Percentiles rank a stretch among this genome's conserved stretches.
phyloP scores from a whole-genome alignment of 2,329 filamentous ascomycete species.

The Colletotrichum cordylinicola region DNA sequence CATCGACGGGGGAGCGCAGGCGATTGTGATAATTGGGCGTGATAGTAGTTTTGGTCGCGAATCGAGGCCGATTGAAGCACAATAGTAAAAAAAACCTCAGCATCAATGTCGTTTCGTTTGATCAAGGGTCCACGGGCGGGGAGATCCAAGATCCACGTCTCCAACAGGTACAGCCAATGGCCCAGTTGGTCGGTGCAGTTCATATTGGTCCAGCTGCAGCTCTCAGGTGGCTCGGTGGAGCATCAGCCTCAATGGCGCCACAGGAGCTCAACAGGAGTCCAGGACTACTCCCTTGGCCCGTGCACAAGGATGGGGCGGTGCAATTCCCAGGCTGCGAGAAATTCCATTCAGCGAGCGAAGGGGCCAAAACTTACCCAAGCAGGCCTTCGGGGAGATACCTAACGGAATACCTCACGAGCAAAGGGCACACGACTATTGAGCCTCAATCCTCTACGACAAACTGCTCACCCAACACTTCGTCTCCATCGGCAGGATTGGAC shows the following conservation, averaged over 20 bases:
- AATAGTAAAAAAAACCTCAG: background rate
- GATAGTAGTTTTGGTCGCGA: background rate
- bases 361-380: conserved; percentile 14
- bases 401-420: conserved; percentile 1
- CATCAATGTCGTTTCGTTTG: conserved; percentile 3
- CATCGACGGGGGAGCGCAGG: background rate
- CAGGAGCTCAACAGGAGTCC: background rate
- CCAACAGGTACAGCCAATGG: background rate
- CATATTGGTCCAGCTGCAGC: background rate
- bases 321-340: conserved; percentile 20
- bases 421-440: conserved; percentile 18
- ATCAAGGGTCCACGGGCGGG: background rate
- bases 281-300: background rate
- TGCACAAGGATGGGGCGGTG: conserved; percentile 17
- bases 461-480: background rate
- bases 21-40: background rate
- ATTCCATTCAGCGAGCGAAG: conserved; percentile 17
- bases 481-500: conserved; percentile 10
- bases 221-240: background rate
- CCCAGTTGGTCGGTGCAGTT: background rate
- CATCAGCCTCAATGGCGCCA: conserved; percentile 9
- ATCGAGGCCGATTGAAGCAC: background rate
- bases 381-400: conserved; percentile 8
- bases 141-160: background rate
- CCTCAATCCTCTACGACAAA: background rate